A percentile compares a stretch with the other conserved stretches of the same genome.
Conservation (phyloP, 495 filamentous ascomycete species). For the Aspergillus heteromorphus region DNA sequence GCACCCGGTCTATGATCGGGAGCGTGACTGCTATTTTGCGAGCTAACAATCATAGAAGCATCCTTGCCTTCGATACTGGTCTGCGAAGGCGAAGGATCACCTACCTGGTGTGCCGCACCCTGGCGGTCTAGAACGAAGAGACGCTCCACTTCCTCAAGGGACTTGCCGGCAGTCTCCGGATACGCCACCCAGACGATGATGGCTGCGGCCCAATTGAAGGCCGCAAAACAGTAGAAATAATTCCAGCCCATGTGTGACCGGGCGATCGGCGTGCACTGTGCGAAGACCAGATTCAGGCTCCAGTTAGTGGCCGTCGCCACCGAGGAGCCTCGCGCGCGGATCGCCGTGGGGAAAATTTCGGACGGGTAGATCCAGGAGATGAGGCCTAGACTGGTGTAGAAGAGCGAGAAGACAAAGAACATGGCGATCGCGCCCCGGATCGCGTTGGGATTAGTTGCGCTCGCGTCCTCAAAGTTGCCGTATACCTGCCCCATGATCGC, state of each 20-base stretch:
- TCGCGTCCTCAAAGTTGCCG: constrained; percentile 16
- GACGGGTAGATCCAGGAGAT: constrained; percentile 49
- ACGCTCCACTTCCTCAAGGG: constrained; percentile 49
- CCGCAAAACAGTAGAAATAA: constrained; percentile 53
- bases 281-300: constrained; percentile 49
- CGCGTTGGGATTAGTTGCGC: constrained; percentile 28
- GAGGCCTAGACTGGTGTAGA: constrained; percentile 48
- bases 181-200: constrained; percentile 42
- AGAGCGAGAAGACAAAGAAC: constrained; percentile 53
- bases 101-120: constrained; percentile 2
- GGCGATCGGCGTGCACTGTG: constrained; percentile 51
- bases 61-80: background rate
- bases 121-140: constrained; percentile 25
- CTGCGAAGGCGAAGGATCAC: background rate
- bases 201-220: constrained; percentile 42
- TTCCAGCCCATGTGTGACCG: constrained; percentile 40
- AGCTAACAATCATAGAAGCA: background rate
- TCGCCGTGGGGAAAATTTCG: constrained; percentile 54
- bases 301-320: constrained; percentile 51
- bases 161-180: constrained; percentile 49
- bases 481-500: constrained; percentile 36
- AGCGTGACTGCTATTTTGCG: background rate
- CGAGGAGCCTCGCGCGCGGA: constrained; percentile 48
- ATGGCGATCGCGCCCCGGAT: constrained; percentile 52
- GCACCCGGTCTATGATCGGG: background rate